Evolutionary conservation across 371 early-diverging fungal species (phyloP), one percentile per base, ranked within the genome.

Genomic region (Mucor racemosus): DNA sequence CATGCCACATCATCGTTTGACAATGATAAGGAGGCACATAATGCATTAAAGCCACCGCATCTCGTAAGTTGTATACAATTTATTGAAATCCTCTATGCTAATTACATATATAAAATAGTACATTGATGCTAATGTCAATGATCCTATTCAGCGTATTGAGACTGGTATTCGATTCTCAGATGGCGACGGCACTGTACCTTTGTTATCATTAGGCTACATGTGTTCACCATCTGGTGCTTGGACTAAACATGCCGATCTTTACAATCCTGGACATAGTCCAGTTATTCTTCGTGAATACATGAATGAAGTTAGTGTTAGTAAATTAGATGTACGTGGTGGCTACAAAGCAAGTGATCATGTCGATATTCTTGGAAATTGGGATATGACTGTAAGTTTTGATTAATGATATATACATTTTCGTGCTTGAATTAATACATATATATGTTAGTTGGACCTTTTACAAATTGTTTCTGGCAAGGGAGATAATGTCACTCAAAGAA

Each of bases 181-280:
- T 63, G 85, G 85, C 11, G 97, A 98, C 77, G 96, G 95, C 31
- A 96, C 97, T 0, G 97, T 97, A 0, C 96, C 96, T 0, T 69
- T 97, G 31, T 63, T 98, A 17, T 95, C 95, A 3, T 76, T 91
- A 11, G 97, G 96, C 10, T 96, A 94, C 76, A 98, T 98, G 98
- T 94, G 97, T 58, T 60, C 80, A 19, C 80, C 80, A 5, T 87
- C 85, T 1, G 85, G 89, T 26, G 97, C 94, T 7, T 98, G 99
- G 99, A 88, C 86, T 59, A 89, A 90, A 64, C 79, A 84, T 31
- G 76, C 84, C 19, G 85, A 86, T 58, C 77, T 88, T 31, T 91
- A 91, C 59, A 98, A 98, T 71, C 98, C 97, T n/a, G 82, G 85
- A 17, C 84, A 86, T 19, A 84, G 92, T 58, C 81, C 84, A 15